Evolutionary conservation across 768 basidiomycete species (phyloP), one percentile per base, ranked within the genome.

Genomic region (Tylopilus rubrobrunneus): DNA sequence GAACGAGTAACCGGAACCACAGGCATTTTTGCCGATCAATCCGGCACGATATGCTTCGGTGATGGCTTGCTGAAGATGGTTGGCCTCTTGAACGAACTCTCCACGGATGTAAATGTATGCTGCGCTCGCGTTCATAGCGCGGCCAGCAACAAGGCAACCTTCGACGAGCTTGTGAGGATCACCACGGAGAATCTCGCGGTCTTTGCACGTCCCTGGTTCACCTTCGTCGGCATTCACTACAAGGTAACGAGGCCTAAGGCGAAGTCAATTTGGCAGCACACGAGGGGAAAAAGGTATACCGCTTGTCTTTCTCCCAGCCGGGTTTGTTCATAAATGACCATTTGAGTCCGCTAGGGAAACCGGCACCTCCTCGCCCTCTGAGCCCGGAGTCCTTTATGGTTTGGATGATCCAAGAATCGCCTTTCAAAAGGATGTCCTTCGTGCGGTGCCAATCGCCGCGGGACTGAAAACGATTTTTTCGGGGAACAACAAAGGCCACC

Each of bases 261-360:
- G 33, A n/a, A 41, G 31, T 40, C 33, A 60, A 45, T n/a, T 23
- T 19, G 28, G 31, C 27, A 36, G 36, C 51, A 25, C 11, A 19
- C 0, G 9, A 50, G n/a, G 14, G 40, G 43, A 21, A 5, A 44
- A 27, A 48, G 34, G 4, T 39, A 62, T 74, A 90, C 87, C 92
- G 78, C 60, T 84, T 84, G 66, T 98, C 96, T 68, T 90, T 87
- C 76, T 98, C 85, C 96, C 96, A 98, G 27, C 86, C 86, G n/a
- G 94, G 95, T 74, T 98, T 99, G 80, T 99, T 98, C 96, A 98
- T 96, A 70, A 93, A 94, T 65, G 87, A 89, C 95, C 95, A 98
- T 69, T 98, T 98, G 62, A 98, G 77, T 23, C 96, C 96, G 59
- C 87, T 89, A 0, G 96, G 96, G 68, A 99, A 99, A 28, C 96